Evolutionary conservation across 805 yeast genomes (phyloP), one percentile per base, ranked within the genome.

Genomic region (Crinitomyces ghanaensis): DNA sequence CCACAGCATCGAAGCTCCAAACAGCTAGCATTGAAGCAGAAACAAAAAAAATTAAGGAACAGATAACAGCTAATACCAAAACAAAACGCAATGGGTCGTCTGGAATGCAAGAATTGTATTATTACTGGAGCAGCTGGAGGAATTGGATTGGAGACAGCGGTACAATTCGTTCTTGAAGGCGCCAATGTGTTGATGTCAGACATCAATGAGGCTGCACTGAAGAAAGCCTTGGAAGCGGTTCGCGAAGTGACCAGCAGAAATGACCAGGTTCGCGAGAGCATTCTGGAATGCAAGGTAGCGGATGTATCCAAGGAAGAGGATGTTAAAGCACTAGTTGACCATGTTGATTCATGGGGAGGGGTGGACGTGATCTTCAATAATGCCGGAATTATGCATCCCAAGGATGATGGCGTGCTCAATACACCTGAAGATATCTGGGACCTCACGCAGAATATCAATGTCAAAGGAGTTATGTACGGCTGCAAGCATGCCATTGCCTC

Each of bases 101-200:
- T 62, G 51, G 37, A 37, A 9, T 45, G 51, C 35, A 57, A 55
- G 39, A 53, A 56, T 46, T 83, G 63, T 76, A 77, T 51, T 73
- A 52, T 55, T 35, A 55, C 60, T 21, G 60, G 60, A 8, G 59
- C 59, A 14, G 60, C 58, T n/a, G 59, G 59, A n/a, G 60, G 60
- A 22, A 55, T 55, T 36, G 60, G 60, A 6, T 44, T 55, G 21
- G 60, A 55, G 33, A 42, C 59, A 54, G 91, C 95, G 5, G 59
- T 73, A 34, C 73, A 73, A 58, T 81, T 78, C 56, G 93, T 85
- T 36, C 72, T 66, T 47, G 84, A 82, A 53, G 95, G 95, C 41
- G 93, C 95, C 26, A 80, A 76, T 57, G 88, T 84, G 41, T 81
- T 85, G 26, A 80, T 84, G 26, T 81, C 84, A 46, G 95, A 85